Conservation (phyloP, 2,329 filamentous ascomycete genomes). For the Exophiala phaeomuriformis region DNA sequence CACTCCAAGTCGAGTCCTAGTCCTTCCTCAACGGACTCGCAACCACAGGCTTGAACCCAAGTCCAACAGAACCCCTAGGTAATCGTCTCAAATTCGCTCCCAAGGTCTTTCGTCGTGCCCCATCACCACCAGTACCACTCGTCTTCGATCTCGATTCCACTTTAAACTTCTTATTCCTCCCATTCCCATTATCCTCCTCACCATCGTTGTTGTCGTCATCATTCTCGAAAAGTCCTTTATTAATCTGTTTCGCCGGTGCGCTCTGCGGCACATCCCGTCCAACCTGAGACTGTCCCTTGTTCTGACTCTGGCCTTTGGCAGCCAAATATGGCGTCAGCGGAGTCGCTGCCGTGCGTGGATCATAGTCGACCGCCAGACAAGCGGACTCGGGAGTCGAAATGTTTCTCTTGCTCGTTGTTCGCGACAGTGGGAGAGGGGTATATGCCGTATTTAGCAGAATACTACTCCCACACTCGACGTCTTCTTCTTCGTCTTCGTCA, state of each 20-base stretch:
- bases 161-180: constrained; percentile 16
- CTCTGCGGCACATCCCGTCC: constrained; percentile 48
- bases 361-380: constrained; percentile 17
- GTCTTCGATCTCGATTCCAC: constrained; percentile 22
- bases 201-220: constrained; percentile 28
- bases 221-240: constrained; percentile 37
- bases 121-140: no score
- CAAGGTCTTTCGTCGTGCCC: no score
- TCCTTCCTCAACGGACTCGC: constrained; percentile 56
- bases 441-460: neutral
- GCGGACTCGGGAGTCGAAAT: constrained; percentile 5
- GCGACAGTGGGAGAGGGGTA: neutral
- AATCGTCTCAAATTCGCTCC: neutral
- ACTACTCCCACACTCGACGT: no score
- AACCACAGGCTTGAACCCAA: constrained; percentile 69
- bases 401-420: neutral
- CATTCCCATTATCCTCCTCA: constrained; percentile 7
- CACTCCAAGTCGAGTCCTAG: neutral
- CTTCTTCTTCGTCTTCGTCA: no score
- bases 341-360: constrained; percentile 26
- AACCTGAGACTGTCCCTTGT: no score
- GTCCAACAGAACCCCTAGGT: constrained; percentile 13
- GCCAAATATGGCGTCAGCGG: constrained; percentile 38
- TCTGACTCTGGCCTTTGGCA: constrained; percentile 33
- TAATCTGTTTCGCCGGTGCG: constrained; percentile 47